These are phyloP conservation scores for Pleurotus salmoneostramineus DNA, from an alignment of 768 basidiomycete species.

Conservation along the genomic window DNA sequence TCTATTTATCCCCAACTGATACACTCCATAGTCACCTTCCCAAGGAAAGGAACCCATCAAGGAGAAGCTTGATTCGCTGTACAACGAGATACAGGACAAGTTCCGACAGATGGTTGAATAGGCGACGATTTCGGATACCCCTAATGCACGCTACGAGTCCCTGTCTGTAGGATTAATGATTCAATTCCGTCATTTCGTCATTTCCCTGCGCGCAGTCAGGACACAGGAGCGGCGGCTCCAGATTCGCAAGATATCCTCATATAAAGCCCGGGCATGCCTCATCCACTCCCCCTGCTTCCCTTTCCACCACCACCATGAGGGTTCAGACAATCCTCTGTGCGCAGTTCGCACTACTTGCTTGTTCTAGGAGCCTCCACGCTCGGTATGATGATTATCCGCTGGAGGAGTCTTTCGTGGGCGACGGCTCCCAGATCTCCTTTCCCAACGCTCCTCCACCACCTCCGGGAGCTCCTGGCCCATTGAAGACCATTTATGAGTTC, in stretches of 20 bases:
- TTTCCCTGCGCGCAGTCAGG: background rate
- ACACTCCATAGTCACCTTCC: conserved; percentile 67
- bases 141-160: conserved; percentile 12
- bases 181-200: background rate
- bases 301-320: background rate
- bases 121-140: conserved; percentile 4
- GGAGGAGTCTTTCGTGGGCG: no score
- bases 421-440: background rate
- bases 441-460: background rate
- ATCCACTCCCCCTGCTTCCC: background rate
- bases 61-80: conserved; percentile 75
- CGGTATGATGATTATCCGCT: background rate
- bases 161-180: conserved; percentile 14
- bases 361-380: no score
- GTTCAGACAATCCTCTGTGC: background rate
- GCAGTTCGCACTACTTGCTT: no score
- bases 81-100: conserved; percentile 88
- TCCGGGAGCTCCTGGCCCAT: background rate
- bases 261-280: background rate
- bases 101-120: conserved; percentile 86
- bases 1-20: conserved; percentile 1
- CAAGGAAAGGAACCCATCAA: conserved; percentile 84
- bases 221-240: no score
- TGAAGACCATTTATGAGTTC: background rate
- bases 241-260: background rate